phyloP scores from a whole-genome alignment of 371 early-diverging fungal genomes.

The Funneliformis caledonium region DNA sequence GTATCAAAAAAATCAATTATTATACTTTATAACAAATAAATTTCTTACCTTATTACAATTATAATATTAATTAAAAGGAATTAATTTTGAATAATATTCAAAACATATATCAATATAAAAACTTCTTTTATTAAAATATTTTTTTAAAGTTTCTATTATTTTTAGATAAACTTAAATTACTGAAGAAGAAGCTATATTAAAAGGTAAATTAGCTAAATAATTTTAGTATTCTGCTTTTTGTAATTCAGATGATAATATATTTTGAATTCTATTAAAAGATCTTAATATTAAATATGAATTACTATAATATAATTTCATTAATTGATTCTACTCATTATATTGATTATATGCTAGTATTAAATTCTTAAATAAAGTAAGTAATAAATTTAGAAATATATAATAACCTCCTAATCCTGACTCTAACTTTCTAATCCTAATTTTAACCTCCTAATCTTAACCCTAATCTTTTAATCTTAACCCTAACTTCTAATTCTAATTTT shows the following conservation, averaged over 20 bases:
- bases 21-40: too few relatives aligned
- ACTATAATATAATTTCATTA: background rate
- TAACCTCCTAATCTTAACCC: too few relatives aligned
- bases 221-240: slow-evolving; percentile 4
- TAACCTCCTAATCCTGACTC: background rate
- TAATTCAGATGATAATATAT: background rate
- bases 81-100: background rate
- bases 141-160: background rate
- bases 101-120: background rate
- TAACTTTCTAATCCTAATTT: too few relatives aligned
- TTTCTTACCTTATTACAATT: background rate
- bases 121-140: background rate
- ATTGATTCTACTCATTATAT: background rate
- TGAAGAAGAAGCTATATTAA: background rate
- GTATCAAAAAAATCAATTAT: too few relatives aligned
- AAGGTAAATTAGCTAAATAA: background rate
- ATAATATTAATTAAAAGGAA: background rate
- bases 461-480: too few relatives aligned
- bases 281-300: background rate
- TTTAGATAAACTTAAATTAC: background rate
- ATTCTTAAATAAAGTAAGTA: background rate
- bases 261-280: background rate
- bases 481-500: too few relatives aligned
- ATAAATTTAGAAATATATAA: too few relatives aligned
- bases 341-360: background rate